Evolutionary conservation across 2,329 filamentous ascomycete species (phyloP), one percentile per base, ranked within the genome.

Genomic region (Aspergillus neotritici): DNA sequence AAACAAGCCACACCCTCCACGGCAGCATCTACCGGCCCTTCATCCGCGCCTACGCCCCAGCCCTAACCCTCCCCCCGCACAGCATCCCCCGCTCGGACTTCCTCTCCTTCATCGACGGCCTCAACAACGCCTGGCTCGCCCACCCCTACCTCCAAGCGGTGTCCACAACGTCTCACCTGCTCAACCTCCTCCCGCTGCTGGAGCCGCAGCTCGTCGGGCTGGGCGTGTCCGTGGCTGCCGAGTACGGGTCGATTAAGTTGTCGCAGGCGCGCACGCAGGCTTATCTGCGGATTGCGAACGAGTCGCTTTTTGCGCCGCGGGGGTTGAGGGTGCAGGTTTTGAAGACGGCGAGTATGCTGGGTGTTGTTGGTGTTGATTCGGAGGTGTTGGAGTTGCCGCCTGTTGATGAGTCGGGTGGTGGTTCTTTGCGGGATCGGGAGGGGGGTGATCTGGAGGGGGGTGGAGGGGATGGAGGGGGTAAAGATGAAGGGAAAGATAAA

Each of bases 71-170:
- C 17, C 13, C 31, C 1, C 3, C 13, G 4, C 37, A 34, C 14
- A 37, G 35, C 8, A 50, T 52, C 40, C 10, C 34, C 29, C 16
- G 29, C 3, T 15, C 45, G 8, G 44, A 50, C 54, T 55, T 64
- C 34, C 41, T 68, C 7, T 47, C 56, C 12, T 66, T 65, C 47
- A 54, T 69, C 45, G 66, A 70, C 49, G 55, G 55, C 15, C 54
- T 69, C 7, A 69, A 69, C 42, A 75, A 80, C 2, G 71, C 73
- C 31, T 79, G 75, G 2, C 80, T 82, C 9, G 80, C 81, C 2
- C 69, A 72, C 36, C 60, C 65, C 10, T 60, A 57, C 9, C 41
- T 63, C 3, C 53, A 57, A 37, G 45, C 57, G 10, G 29, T 62
- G 11, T 46, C 57, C 25, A 16, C 58, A 4, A 50, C 53, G 2